phyloP scores from a whole-genome alignment of 1,284 basidiomycete genomes.

The Cutaneotrichosporon sp. region DNA sequence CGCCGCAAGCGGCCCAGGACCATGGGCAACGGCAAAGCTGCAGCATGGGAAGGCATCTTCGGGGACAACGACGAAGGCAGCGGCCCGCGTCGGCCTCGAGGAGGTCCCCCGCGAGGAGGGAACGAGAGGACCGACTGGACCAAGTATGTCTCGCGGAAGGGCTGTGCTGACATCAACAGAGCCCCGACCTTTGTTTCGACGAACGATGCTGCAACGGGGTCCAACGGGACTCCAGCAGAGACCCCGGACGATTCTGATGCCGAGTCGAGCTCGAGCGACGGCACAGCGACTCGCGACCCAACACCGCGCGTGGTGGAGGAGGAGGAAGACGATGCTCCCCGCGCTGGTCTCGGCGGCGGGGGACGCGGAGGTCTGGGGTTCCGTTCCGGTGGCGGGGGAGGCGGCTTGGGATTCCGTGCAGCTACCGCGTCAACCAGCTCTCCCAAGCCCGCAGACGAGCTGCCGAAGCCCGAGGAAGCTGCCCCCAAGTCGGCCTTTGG shows the following conservation, averaged over 20 bases:
- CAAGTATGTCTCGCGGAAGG: conserved; percentile 55
- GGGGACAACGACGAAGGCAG: conserved; percentile 64
- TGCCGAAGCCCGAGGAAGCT: neutral
- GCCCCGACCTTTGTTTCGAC: conserved; percentile 66
- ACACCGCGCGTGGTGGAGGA: conserved; percentile 28
- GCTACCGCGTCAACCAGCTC: neutral
- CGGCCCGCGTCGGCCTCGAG: neutral
- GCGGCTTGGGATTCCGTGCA: neutral
- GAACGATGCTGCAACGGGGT: conserved; percentile 30
- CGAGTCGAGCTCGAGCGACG: conserved; percentile 4
- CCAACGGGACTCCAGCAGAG: neutral
- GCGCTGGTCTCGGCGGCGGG: neutral
- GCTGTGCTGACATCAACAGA: conserved; percentile 30
- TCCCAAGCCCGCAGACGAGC: neutral
- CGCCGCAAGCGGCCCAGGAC: conserved; percentile 63
- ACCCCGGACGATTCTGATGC: conserved; percentile 10
- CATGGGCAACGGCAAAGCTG: conserved; percentile 70
- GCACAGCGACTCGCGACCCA: conserved; percentile 17
- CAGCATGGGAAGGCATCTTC: conserved; percentile 81
- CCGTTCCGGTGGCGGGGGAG: neutral
- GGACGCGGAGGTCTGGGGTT: neutral
- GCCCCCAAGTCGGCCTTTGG: conserved; percentile 1
- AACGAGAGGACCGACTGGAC: conserved; percentile 65
- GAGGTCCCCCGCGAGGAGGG: conserved; percentile 32
- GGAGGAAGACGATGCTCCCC: neutral